phyloP scores from a whole-genome alignment of 257 asterid genomes.

The Gentiana straminea region DNA sequence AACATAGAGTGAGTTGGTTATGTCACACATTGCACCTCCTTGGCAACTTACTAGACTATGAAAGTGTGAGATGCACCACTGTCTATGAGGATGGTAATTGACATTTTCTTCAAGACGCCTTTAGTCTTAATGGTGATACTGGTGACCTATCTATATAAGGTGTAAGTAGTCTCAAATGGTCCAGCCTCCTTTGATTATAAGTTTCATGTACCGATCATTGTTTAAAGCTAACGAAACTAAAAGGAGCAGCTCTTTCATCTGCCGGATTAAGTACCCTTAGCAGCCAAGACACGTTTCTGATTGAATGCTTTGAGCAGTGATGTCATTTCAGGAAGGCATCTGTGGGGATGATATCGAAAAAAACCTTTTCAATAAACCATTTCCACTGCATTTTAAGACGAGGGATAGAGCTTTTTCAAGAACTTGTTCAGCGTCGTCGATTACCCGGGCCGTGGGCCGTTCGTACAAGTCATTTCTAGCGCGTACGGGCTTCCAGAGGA shows the following conservation, averaged over 20 bases:
- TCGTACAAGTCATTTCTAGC: slow-evolving; percentile 33
- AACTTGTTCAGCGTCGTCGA: slow-evolving; percentile 22
- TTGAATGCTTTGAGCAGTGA: slow-evolving; percentile 23
- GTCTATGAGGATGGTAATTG: no score
- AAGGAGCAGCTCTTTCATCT: slow-evolving; percentile 23
- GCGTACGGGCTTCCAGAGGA: slow-evolving; percentile 35
- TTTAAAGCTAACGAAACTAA: slow-evolving; percentile 24
- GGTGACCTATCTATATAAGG: no score
- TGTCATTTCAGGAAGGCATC: slow-evolving; percentile 21
- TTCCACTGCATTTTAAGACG: slow-evolving; percentile 17
- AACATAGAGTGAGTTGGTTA: no score
- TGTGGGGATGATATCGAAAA: slow-evolving; percentile 18
- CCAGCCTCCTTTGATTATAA: slow-evolving; percentile 38
- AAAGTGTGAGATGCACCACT: no score
- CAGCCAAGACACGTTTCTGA: slow-evolving; percentile 29
- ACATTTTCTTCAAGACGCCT: no score
- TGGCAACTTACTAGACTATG: no score
- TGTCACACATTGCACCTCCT: no score
- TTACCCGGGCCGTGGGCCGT: slow-evolving; percentile 33
- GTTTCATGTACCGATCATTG: slow-evolving; percentile 24
- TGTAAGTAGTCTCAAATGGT: slow-evolving; percentile 23
- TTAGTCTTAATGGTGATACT: no score
- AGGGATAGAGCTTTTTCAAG: slow-evolving; percentile 19
- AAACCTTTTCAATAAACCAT: slow-evolving; percentile 24
- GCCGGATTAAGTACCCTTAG: slow-evolving; percentile 23